Evolutionary conservation across 108 stramenopile species (phyloP).

Genomic region (Skeletonema grethae): DNA sequence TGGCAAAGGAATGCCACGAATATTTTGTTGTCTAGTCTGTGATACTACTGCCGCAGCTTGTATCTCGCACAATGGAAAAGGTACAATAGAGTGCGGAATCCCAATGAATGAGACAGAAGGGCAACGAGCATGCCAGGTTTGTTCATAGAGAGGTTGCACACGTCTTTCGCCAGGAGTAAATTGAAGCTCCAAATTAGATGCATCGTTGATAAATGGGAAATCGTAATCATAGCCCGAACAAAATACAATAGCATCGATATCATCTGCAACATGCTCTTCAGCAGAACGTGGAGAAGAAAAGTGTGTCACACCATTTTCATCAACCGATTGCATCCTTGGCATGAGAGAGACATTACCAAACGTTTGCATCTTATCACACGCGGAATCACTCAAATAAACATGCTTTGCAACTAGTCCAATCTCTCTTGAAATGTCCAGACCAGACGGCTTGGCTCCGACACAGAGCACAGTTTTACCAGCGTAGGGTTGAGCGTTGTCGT

Average conservation of each 20-base stretch:
- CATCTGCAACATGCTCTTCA: slow-evolving; percentile 19
- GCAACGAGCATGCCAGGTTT: slow-evolving; percentile 87
- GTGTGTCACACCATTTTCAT: slow-evolving; percentile 49
- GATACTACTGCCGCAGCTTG: slow-evolving; percentile 73
- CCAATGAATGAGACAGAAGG: slow-evolving; percentile 87
- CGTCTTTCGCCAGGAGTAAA: slow-evolving; percentile 58
- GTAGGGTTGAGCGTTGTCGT: slow-evolving; percentile 77
- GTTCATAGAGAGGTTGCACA: slow-evolving; percentile 81
- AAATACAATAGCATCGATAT: slow-evolving; percentile 78
- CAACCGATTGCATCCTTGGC: slow-evolving; percentile 61
- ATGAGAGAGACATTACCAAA: slow-evolving; percentile 61
- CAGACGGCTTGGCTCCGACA: slow-evolving; percentile 88
- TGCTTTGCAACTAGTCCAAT: slow-evolving; percentile 63
- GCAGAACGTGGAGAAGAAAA: slow-evolving; percentile 45
- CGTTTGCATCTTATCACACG: slow-evolving; percentile 33
- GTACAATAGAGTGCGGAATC: slow-evolving; percentile 83
- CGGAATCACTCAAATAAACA: slow-evolving; percentile 83
- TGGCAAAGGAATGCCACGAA: slow-evolving; percentile 38
- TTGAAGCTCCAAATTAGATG: slow-evolving; percentile 42
- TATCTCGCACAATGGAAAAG: slow-evolving; percentile 89
- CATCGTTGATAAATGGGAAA: slow-evolving; percentile 79
- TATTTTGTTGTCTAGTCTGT: slow-evolving; percentile 29
- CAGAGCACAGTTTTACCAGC: slow-evolving; percentile 76
- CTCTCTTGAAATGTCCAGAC: slow-evolving; percentile 89
- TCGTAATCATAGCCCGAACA: slow-evolving; percentile 90